Evolutionary conservation across 768 basidiomycete genomes (phyloP).

Genomic region (Lactarius evosmus): DNA sequence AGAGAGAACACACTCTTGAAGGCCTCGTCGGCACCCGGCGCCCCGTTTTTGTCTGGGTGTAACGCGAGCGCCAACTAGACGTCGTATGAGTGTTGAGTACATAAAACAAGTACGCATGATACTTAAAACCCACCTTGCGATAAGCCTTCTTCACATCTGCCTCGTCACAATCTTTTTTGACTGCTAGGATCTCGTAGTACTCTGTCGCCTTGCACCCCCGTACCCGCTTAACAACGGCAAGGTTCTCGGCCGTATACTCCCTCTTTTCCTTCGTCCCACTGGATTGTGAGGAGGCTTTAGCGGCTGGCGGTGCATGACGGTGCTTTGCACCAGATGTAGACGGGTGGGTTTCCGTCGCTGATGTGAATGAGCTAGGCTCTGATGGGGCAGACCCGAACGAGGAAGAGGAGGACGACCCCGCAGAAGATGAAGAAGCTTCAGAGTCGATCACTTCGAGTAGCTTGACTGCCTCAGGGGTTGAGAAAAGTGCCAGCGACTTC

Average conservation of each 20-base stretch:
- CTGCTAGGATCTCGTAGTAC: conserved; percentile 87
- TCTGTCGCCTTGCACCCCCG: conserved; percentile 81
- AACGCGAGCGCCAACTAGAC: conserved; percentile 78
- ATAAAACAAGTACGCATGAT: background rate
- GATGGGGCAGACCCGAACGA: conserved; percentile 36
- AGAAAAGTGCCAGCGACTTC: conserved; percentile 81
- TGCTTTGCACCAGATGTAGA: conserved; percentile 72
- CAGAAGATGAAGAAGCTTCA: conserved; percentile 39
- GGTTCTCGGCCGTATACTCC: conserved; percentile 84
- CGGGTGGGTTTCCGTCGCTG: conserved; percentile 64
- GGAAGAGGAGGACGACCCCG: conserved; percentile 40
- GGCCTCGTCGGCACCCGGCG: conserved; percentile 97
- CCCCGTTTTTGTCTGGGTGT: conserved; percentile 93
- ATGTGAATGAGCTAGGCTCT: conserved; percentile 42
- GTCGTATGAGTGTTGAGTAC: background rate
- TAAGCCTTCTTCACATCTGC: conserved; percentile 91
- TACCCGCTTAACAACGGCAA: conserved; percentile 80
- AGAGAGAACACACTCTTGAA: conserved; percentile 76
- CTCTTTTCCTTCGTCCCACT: conserved; percentile 41
- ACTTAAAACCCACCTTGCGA: conserved; percentile 65
- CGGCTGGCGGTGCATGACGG: conserved; percentile 44
- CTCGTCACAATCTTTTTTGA: conserved; percentile 81
- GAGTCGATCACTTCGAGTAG: conserved; percentile 66
- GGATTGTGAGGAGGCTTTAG: conserved; percentile 44
- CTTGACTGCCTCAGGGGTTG: conserved; percentile 69